A percentile compares a stretch with the other conserved stretches of the same genome.
These are phyloP conservation scores for Kluyveromyces lactis DNA, from an alignment of 805 yeast species.

Conservation along the genomic window DNA sequence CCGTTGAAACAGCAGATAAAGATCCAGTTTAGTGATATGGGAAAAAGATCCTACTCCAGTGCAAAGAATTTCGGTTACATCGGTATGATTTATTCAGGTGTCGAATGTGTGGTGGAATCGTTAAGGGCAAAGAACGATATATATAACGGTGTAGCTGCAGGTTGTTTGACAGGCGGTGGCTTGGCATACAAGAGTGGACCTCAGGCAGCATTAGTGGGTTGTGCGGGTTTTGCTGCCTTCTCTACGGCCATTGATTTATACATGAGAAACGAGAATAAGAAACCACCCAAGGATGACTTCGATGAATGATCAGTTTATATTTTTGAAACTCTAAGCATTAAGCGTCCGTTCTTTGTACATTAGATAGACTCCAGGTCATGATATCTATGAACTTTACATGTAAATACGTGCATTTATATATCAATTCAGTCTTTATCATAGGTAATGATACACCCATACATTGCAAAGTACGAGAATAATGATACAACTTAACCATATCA, in stretches of 20 bases:
- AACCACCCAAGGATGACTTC: slow-evolving; percentile 84
- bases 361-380: slow-evolving; percentile 1
- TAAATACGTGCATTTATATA: neutral
- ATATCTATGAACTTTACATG: neutral
- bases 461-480: slow-evolving; percentile 22
- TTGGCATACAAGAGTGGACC: slow-evolving; percentile 91
- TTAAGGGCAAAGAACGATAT: slow-evolving; percentile 84
- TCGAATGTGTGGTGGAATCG: slow-evolving; percentile 84
- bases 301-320: slow-evolving; percentile 39
- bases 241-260: slow-evolving; percentile 82
- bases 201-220: slow-evolving; percentile 81
- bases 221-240: slow-evolving; percentile 97
- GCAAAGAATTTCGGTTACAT: slow-evolving; percentile 93
- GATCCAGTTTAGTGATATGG: slow-evolving; percentile 87
- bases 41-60: slow-evolving; percentile 72
- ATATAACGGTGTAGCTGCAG: slow-evolving; percentile 86
- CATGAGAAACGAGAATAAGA: slow-evolving; percentile 72
- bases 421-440: slow-evolving; percentile 10
- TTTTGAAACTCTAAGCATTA: too few species aligned
- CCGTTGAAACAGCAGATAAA: slow-evolving; percentile 93
- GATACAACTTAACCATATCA: slow-evolving; percentile 26
- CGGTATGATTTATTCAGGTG: slow-evolving; percentile 86
- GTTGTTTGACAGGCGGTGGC: slow-evolving; percentile 96
- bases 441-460: slow-evolving; percentile 20
- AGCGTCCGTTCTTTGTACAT: slow-evolving; percentile 2